Percentiles rank a stretch among this genome's conserved stretches.
phyloP scores from a whole-genome alignment of 2,329 filamentous ascomycete genomes.

The Dactylellina haptotyla region DNA sequence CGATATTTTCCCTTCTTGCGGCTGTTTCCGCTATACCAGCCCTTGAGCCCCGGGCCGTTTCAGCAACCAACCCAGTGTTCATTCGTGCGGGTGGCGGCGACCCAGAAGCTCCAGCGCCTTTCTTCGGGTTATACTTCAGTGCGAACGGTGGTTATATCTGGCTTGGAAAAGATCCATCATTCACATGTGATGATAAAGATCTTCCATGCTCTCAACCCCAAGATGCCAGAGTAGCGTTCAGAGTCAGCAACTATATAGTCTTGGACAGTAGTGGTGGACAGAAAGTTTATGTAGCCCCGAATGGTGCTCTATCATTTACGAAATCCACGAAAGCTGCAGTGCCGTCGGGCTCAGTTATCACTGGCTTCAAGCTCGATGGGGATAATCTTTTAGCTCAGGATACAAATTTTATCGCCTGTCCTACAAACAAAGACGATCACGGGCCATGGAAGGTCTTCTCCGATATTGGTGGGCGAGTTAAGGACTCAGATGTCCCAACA shows the following conservation, averaged over 20 bases:
- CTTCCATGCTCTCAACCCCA: neutral
- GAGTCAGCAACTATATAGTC: neutral
- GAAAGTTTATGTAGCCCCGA: slow-evolving; percentile 68
- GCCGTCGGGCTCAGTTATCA: slow-evolving; percentile 65
- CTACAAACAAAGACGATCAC: neutral
- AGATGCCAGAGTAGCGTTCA: neutral
- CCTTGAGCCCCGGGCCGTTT: neutral
- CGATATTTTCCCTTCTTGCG: slow-evolving; percentile 15
- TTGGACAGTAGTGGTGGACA: slow-evolving; percentile 64
- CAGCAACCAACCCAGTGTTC: neutral
- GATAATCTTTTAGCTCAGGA: neutral
- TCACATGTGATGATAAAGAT: neutral
- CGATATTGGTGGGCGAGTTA: neutral
- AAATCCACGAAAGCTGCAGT: slow-evolving; percentile 66
- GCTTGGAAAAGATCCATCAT: slow-evolving; percentile 22
- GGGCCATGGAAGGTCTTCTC: neutral
- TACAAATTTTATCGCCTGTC: neutral
- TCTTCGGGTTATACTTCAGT: neutral
- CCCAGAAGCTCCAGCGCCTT: neutral
- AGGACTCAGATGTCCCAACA: neutral
- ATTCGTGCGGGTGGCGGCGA: neutral
- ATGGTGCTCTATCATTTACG: slow-evolving; percentile 69
- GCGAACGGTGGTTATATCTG: slow-evolving; percentile 9
- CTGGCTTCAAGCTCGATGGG: slow-evolving; percentile 63
- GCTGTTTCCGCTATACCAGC: slow-evolving; percentile 10